phyloP scores from a whole-genome alignment of 2,329 filamentous ascomycete genomes.

The Grosmannia clavigera region DNA sequence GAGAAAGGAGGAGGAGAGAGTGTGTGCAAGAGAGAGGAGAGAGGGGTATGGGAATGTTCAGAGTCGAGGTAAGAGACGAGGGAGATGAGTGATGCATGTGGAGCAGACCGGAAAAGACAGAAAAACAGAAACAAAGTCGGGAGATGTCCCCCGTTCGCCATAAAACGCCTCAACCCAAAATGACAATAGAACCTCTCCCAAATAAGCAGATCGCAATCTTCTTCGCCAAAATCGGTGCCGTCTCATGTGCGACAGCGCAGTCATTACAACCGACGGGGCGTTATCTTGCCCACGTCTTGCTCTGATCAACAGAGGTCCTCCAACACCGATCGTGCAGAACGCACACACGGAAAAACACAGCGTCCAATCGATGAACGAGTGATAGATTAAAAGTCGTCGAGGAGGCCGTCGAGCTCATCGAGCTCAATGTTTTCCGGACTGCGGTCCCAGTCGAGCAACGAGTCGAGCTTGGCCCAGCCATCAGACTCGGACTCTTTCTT shows the following conservation, averaged over 20 bases:
- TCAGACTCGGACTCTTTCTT: conserved; percentile 27
- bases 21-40: not conserved
- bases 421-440: conserved; percentile 84
- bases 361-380: not conserved
- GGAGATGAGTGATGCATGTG: not conserved
- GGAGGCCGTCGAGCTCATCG: conserved; percentile 80
- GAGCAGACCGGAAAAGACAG: not conserved
- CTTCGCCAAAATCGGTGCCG: not conserved
- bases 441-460: conserved; percentile 45
- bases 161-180: not conserved
- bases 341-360: not conserved
- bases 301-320: conserved; percentile 1
- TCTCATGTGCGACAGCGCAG: not conserved
- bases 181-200: not conserved
- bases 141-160: not conserved
- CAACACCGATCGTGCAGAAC: not conserved
- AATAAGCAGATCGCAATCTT: not conserved
- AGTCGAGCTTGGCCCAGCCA: conserved; percentile 31
- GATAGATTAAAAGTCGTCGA: conserved; percentile 53
- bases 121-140: not conserved
- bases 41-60: not conserved
- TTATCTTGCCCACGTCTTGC: not conserved
- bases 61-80: not conserved
- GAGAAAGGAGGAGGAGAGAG: not conserved
- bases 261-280: not conserved